A percentile compares a stretch with the other conserved stretches of the same genome.
Conservation (phyloP, 1,284 basidiomycete species). For the Clitocybe nebularis region DNA sequence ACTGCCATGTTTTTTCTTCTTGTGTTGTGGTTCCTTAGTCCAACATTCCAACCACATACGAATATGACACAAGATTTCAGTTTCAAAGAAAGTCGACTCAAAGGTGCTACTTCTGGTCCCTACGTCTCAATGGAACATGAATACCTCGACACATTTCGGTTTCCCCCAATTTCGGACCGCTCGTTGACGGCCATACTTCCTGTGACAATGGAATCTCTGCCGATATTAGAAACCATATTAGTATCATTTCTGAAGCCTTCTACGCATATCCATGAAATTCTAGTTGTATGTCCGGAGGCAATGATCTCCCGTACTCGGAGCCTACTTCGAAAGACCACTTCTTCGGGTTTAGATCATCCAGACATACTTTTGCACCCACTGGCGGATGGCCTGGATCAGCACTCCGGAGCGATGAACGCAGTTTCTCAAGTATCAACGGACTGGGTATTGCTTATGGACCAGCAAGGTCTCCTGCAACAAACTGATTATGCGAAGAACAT, state of each 20-base stretch:
- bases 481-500: conserved; percentile 26
- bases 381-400: conserved; percentile 23
- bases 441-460: conserved; percentile 51
- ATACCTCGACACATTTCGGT: too few relatives aligned
- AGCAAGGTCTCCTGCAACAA: conserved; percentile 32
- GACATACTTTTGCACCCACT: conserved; percentile 42
- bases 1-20: too few relatives aligned
- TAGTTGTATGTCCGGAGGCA: conserved; percentile 43
- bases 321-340: conserved; percentile 30
- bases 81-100: too few relatives aligned
- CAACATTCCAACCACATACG: too few relatives aligned
- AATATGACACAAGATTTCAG: too few relatives aligned
- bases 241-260: conserved; percentile 31
- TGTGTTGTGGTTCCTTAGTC: too few relatives aligned
- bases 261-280: conserved; percentile 36
- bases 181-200: conserved; percentile 47
- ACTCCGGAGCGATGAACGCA: conserved; percentile 29
- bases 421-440: conserved; percentile 37
- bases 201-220: conserved; percentile 34
- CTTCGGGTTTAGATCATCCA: conserved; percentile 28
- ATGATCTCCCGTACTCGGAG: conserved; percentile 32
- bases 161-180: too few relatives aligned
- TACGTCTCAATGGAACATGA: too few relatives aligned
- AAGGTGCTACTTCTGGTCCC: too few relatives aligned
- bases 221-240: conserved; percentile 30